A percentile compares a stretch with the other conserved stretches of the same genome.
These are phyloP conservation scores for Termitomyces sp. DNA, from an alignment of 768 basidiomycete species.

Conservation along the genomic window DNA sequence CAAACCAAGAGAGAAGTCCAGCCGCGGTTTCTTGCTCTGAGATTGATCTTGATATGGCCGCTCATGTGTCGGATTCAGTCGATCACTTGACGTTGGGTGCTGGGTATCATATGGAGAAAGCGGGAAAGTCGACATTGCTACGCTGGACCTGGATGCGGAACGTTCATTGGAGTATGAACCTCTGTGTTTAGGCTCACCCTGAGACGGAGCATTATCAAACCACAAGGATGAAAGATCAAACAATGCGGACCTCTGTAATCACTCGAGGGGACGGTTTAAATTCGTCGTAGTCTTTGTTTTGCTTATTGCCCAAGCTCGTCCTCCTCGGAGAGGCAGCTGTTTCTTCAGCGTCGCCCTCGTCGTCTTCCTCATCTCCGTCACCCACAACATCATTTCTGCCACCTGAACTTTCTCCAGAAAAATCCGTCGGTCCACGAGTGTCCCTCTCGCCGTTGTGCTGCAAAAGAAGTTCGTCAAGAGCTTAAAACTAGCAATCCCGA, in stretches of 20 bases:
- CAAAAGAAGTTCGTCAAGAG: conserved; percentile 2
- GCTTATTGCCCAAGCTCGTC: neutral
- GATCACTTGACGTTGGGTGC: conserved; percentile 16
- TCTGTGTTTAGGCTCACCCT: conserved; percentile 3
- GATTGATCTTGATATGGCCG: conserved; percentile 14
- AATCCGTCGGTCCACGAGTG: conserved; percentile 29
- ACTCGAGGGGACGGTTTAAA: conserved; percentile 7
- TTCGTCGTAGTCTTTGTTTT: conserved; percentile 8
- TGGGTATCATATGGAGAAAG: conserved; percentile 9
- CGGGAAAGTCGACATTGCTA: conserved; percentile 7
- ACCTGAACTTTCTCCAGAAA: conserved; percentile 20
- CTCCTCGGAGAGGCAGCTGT: conserved; percentile 5
- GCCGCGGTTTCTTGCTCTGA: conserved; percentile 15
- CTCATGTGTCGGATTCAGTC: conserved; percentile 17
- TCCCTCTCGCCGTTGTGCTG: conserved; percentile 34
- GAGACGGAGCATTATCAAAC: neutral
- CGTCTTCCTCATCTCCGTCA: conserved; percentile 25
- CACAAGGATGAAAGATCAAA: neutral
- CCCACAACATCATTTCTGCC: conserved; percentile 13
- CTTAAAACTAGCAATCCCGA: neutral
- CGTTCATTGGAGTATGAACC: conserved; percentile 5
- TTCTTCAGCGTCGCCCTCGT: conserved; percentile 11
- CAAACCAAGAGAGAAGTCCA: conserved; percentile 7
- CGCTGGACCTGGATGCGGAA: neutral
- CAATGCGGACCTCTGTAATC: conserved; percentile 8